Conservation (phyloP, 2,329 filamentous ascomycete genomes). For the Camptophora hylomeconis region DNA sequence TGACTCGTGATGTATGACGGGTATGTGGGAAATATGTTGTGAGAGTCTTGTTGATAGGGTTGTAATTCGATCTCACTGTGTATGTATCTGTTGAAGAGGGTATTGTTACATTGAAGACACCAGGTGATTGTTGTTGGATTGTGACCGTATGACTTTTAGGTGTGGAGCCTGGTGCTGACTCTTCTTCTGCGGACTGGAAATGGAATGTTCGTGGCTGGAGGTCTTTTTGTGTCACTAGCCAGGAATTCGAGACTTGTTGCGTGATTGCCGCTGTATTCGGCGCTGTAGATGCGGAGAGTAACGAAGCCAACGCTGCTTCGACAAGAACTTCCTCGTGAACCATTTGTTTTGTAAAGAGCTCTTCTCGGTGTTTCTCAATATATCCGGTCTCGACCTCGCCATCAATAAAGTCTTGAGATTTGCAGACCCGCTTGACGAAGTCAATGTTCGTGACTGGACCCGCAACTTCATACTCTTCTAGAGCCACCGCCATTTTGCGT, state of each 20-base stretch:
- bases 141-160: conserved; percentile 25
- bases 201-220: conserved; percentile 16
- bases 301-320: conserved; percentile 71
- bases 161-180: conserved; percentile 11
- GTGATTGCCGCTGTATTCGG: not conserved
- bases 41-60: conserved; percentile 37
- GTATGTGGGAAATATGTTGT: conserved; percentile 72
- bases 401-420: conserved; percentile 65
- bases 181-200: conserved; percentile 14
- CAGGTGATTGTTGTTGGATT: conserved; percentile 37
- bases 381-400: conserved; percentile 94
- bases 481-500: conserved; percentile 63
- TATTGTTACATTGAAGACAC: conserved; percentile 37
- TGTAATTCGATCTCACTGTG: conserved; percentile 36
- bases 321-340: conserved; percentile 63
- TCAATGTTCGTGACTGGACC: conserved; percentile 93
- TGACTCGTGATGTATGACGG: conserved; percentile 65
- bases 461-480: conserved; percentile 84
- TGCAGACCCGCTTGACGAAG: conserved; percentile 80
- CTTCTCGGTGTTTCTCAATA: conserved; percentile 73
- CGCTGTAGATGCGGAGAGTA: conserved; percentile 26
- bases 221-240: conserved; percentile 13
- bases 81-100: conserved; percentile 23
- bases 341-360: conserved; percentile 55
- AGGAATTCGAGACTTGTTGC: conserved; percentile 6